Conservation (phyloP, 2,329 filamentous ascomycete genomes). For the Rhytidhysteron rufulum region DNA sequence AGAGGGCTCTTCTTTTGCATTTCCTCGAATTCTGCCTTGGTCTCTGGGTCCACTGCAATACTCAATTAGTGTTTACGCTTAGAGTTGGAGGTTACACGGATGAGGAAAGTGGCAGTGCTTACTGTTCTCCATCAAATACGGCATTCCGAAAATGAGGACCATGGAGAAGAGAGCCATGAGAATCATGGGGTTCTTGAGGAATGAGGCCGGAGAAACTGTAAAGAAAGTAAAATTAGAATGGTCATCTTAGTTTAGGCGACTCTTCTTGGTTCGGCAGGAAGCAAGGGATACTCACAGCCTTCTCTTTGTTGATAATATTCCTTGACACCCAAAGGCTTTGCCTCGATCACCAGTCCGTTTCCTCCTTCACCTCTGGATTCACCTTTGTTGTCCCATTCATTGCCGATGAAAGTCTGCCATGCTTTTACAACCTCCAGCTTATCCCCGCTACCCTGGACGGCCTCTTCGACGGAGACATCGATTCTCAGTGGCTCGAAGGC, state of each 20-base stretch:
- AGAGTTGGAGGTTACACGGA: neutral
- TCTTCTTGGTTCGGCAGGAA: too few species aligned
- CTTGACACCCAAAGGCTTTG: conserved; percentile 61
- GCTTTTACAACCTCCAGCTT: conserved; percentile 52
- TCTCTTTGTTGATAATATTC: conserved; percentile 72
- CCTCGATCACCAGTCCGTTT: conserved; percentile 55
- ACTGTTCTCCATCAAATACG: conserved; percentile 95
- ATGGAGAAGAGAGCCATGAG: conserved; percentile 82
- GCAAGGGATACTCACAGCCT: conserved; percentile 72
- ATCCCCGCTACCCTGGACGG: conserved; percentile 24
- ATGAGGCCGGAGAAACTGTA: conserved; percentile 70
- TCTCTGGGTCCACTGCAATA: conserved; percentile 86
- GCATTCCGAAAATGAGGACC: conserved; percentile 84
- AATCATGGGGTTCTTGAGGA: conserved; percentile 96
- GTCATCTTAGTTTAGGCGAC: too few species aligned
- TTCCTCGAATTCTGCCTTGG: conserved; percentile 86
- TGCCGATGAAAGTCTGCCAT: conserved; percentile 84
- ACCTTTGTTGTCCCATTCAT: conserved; percentile 86
- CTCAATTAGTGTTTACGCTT: conserved; percentile 9
- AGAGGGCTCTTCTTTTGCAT: conserved; percentile 75
- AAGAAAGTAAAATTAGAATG: neutral
- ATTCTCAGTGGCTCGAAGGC: conserved; percentile 76
- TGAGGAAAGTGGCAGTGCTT: conserved; percentile 39
- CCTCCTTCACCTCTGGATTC: conserved; percentile 50
- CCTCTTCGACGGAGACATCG: conserved; percentile 54